A percentile compares a stretch with the other conserved stretches of the same genome.
Conservation (phyloP, 257 asterid species). For the Solanum sparsipilum region DNA sequence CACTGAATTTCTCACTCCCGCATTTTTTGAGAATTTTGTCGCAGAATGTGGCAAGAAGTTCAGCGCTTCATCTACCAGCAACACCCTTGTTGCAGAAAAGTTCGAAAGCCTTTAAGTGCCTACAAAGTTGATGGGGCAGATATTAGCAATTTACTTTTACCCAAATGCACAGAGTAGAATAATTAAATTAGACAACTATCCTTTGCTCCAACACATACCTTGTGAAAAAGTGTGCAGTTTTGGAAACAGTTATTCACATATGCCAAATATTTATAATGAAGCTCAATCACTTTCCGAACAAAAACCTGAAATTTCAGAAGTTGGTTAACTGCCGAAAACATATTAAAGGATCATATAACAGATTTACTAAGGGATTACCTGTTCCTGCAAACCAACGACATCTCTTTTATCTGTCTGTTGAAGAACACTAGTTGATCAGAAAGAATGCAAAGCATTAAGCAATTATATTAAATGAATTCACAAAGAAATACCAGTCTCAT, state of each 20-base stretch:
- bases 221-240: slow-evolving; percentile 92
- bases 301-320: slow-evolving; percentile 48
- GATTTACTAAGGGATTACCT: slow-evolving; percentile 29
- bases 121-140: slow-evolving; percentile 8
- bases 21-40: slow-evolving; percentile 94
- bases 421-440: slow-evolving; percentile 10
- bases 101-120: slow-evolving; percentile 98
- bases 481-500: background rate
- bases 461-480: background rate
- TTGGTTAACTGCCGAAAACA: slow-evolving; percentile 5
- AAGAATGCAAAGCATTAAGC: background rate
- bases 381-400: slow-evolving; percentile 81
- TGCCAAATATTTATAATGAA: slow-evolving; percentile 89
- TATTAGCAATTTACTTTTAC: background rate
- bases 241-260: slow-evolving; percentile 76
- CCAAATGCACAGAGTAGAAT: background rate
- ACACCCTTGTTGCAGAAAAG: slow-evolving; percentile 92
- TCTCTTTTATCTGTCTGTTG: slow-evolving; percentile 84
- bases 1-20: slow-evolving; percentile 91
- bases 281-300: slow-evolving; percentile 85
- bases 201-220: slow-evolving; percentile 38
- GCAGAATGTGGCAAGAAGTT: slow-evolving; percentile 92
- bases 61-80: slow-evolving; percentile 94
- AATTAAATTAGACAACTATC: background rate
- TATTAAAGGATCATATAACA: background rate